Conservation (phyloP, 768 basidiomycete genomes). For the Collybia mongolica region DNA sequence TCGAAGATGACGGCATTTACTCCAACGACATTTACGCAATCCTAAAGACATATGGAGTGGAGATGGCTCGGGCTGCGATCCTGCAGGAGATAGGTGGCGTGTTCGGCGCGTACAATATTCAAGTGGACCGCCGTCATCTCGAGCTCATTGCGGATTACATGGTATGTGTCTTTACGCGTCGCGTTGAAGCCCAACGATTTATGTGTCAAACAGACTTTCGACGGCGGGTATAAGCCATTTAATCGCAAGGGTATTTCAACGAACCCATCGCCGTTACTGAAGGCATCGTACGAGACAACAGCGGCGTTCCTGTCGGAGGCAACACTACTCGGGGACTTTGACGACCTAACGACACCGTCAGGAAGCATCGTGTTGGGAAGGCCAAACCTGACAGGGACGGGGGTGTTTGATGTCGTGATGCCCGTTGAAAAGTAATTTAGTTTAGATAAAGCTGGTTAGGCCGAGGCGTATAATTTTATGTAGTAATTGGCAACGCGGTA, state of each 20-base stretch:
- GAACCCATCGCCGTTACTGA: slow-evolving; percentile 93
- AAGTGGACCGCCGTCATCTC: slow-evolving; percentile 90
- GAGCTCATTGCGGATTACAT: slow-evolving; percentile 99
- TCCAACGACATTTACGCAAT: slow-evolving; percentile 96
- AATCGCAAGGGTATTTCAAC: slow-evolving; percentile 93
- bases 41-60: slow-evolving; percentile 91
- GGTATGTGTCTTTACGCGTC: slow-evolving; percentile 50
- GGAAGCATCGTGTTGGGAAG: slow-evolving; percentile 90
- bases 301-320: slow-evolving; percentile 93
- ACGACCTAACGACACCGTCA: slow-evolving; percentile 87
- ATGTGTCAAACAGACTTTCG: slow-evolving; percentile 75
- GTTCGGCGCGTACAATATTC: slow-evolving; percentile 94
- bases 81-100: slow-evolving; percentile 89
- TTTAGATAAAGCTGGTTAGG: slow-evolving; percentile 4
- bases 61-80: slow-evolving; percentile 91
- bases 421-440: slow-evolving; percentile 27
- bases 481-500: slow-evolving; percentile 16
- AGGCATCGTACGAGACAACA: slow-evolving; percentile 97
- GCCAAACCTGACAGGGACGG: slow-evolving; percentile 90
- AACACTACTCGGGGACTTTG: slow-evolving; percentile 92
- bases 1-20: slow-evolving; percentile 80
- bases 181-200: neutral
- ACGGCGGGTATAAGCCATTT: slow-evolving; percentile 97
- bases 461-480: neutral
- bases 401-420: slow-evolving; percentile 87